Base-by-base conservation (phyloP, 768 basidiomycete species). In the Collybia sp. region DNA sequence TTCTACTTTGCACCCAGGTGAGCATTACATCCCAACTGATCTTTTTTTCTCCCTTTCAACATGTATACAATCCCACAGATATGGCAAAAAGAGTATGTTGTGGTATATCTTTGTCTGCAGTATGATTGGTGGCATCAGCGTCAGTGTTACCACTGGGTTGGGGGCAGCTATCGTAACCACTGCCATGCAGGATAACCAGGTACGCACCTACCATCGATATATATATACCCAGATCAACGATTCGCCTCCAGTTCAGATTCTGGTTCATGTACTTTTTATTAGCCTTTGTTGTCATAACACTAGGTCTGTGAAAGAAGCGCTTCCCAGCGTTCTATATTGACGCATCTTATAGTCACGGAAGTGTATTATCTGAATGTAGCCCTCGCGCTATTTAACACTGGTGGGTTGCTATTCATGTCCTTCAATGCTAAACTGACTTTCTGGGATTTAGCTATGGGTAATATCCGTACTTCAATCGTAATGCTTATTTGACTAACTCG, bases 361-460 rank as follows among this genome's bases (percentile, higher is more conserved):
- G 89, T 97, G 57, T 94, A 89, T 66, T 98, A 92, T 68, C 76
- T 97, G 49, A 97, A 96, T 66, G 84, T 93, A 49, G 96, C 96
- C 13, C 82, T 99, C 49, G 96, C 93, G 47, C 70, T 97, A 31
- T 98, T 93, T 75, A 95, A 96, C 67, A 89, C 88, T 45, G 87
- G 85, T 85, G 51, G 51, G 81, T 53, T 13, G 32, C 40, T 40
- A 13, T 38, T 36, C 8, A 3, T 25, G 8, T 38, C 44, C 25
- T 45, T 48, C 33, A 49, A 50, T 42, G 52, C 46, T 49, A 34
- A 45, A 17, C 13, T 53, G 20, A 44, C n/a, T 51, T 48, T 48
- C 5, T n/a, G 16, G 39, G 18, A 9, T 6, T 18, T 58, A 82
- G 80, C 82, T 49, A 85, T 88, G 83, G 83, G 82, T 83, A 66